Percentiles rank a stretch among this genome's conserved stretches.
Evolutionary conservation across 148 eudicot species (phyloP).

Genomic region (Suaeda aralocaspica): DNA sequence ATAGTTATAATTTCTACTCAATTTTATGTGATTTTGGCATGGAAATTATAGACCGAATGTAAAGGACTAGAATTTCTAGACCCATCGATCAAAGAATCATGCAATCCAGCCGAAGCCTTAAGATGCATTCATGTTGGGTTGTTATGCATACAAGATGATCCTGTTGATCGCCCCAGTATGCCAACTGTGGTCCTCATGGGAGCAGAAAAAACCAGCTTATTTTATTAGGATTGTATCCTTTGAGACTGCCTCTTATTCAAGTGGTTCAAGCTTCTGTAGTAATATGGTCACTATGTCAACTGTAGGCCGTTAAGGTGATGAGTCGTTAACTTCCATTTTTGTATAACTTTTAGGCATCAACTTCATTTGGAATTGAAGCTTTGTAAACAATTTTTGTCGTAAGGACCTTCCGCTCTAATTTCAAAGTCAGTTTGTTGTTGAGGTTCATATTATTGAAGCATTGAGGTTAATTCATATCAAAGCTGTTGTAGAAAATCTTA

Average conservation of each 20-base stretch:
- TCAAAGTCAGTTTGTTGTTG: too few species aligned
- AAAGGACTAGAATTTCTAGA: conserved; percentile 25
- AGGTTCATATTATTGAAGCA: too few species aligned
- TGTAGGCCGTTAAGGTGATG: too few species aligned
- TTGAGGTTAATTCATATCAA: too few species aligned
- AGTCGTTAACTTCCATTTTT: neutral
- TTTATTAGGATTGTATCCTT: conserved; percentile 6
- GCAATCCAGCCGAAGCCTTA: conserved; percentile 19
- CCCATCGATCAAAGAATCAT: conserved; percentile 12
- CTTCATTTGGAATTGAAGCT: neutral
- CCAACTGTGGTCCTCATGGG: conserved; percentile 21
- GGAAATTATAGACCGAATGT: conserved; percentile 29
- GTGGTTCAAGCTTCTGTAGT: conserved; percentile 15
- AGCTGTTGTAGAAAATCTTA: too few species aligned
- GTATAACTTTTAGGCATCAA: neutral
- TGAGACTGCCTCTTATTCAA: conserved; percentile 21
- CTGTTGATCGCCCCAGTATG: conserved; percentile 25
- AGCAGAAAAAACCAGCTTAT: conserved; percentile 29
- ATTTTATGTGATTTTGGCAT: conserved; percentile 23
- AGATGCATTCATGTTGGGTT: conserved; percentile 25
- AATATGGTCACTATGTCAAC: conserved; percentile 14
- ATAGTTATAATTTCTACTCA: too few species aligned
- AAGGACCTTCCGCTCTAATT: too few species aligned
- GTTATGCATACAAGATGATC: conserved; percentile 26
- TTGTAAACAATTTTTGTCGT: too few species aligned